These are phyloP conservation scores for Epichloe coenophiala DNA, from an alignment of 2,329 filamentous ascomycete genomes.

Conservation along the genomic window DNA sequence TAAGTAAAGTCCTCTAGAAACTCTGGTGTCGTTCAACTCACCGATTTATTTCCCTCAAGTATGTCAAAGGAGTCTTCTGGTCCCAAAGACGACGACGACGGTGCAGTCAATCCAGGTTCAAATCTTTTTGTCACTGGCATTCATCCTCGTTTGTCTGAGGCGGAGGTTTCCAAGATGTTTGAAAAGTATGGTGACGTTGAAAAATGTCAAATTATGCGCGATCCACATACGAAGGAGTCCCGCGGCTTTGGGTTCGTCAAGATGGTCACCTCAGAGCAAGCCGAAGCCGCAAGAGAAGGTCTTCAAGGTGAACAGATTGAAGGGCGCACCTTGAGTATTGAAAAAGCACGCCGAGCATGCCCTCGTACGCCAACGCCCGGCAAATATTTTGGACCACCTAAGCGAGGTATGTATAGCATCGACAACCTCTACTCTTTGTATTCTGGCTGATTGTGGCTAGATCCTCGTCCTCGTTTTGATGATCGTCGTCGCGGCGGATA, in stretches of 20 bases:
- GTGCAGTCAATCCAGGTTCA: slow-evolving; percentile 80
- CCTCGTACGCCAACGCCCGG: slow-evolving; percentile 93
- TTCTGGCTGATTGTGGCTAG: slow-evolving; percentile 10
- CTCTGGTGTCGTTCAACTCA: neutral
- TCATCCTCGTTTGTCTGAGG: slow-evolving; percentile 78
- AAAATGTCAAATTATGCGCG: slow-evolving; percentile 99
- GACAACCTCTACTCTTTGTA: neutral
- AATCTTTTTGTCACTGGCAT: slow-evolving; percentile 99
- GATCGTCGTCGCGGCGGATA: slow-evolving; percentile 52
- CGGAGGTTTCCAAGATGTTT: slow-evolving; percentile 86
- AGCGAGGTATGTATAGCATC: slow-evolving; percentile 58
- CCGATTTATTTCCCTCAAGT: slow-evolving; percentile 13
- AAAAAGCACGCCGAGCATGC: slow-evolving; percentile 91
- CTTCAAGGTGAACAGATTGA: slow-evolving; percentile 92
- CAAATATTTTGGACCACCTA: slow-evolving; percentile 98
- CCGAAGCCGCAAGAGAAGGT: slow-evolving; percentile 91
- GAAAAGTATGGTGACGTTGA: slow-evolving; percentile 98
- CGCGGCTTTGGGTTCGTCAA: slow-evolving; percentile 99
- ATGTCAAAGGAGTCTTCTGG: slow-evolving; percentile 40
- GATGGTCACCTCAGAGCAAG: slow-evolving; percentile 90
- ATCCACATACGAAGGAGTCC: slow-evolving; percentile 96
- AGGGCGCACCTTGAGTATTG: slow-evolving; percentile 90
- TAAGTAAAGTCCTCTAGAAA: slow-evolving; percentile 6
- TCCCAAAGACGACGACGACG: slow-evolving; percentile 53
- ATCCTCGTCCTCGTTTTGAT: slow-evolving; percentile 35